Evolutionary conservation across 805 yeast genomes (phyloP).

Genomic region (Pichia membranifaciens): DNA sequence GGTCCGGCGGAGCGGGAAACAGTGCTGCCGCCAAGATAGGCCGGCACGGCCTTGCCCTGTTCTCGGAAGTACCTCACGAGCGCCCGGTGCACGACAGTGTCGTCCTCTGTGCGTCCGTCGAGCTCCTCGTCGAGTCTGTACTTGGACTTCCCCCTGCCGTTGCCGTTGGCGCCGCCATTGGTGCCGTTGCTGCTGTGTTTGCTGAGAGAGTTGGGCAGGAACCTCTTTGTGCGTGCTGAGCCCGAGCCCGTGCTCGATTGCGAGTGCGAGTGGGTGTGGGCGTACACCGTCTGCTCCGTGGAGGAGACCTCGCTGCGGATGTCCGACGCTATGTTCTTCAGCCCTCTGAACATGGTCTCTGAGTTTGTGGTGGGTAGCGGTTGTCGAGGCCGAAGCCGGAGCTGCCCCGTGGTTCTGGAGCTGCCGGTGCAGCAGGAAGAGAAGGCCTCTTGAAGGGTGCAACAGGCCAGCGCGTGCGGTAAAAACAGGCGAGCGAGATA

Average conservation of each 20-base stretch:
- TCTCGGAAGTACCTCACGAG: constrained; percentile 25
- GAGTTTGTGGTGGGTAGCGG: too few relatives aligned
- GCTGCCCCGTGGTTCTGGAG: too few relatives aligned
- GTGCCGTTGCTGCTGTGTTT: too few relatives aligned
- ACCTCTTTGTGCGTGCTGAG: constrained; percentile 5
- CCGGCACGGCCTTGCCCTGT: constrained; percentile 21
- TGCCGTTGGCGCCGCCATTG: not conserved
- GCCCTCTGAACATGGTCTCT: constrained; percentile 16
- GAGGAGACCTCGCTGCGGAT: constrained; percentile 3
- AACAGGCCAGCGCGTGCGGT: too few relatives aligned
- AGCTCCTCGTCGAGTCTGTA: constrained; percentile 18
- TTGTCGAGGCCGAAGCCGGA: too few relatives aligned
- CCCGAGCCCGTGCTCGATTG: constrained; percentile 2
- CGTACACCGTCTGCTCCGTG: not conserved
- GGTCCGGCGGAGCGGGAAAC: not conserved
- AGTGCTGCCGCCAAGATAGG: constrained; percentile 12
- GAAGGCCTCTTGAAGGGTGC: too few relatives aligned
- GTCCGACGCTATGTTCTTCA: constrained; percentile 21
- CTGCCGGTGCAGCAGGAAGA: not conserved
- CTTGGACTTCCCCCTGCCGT: not conserved
- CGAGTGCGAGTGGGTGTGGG: not conserved
- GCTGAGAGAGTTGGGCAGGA: not conserved
- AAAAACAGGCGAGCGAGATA: too few relatives aligned
- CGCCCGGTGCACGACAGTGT: constrained; percentile 31
- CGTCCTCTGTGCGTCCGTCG: constrained; percentile 31